Conservation (phyloP, 163 green algal genomes). For the Coccomyxa subellipsoidea region DNA sequence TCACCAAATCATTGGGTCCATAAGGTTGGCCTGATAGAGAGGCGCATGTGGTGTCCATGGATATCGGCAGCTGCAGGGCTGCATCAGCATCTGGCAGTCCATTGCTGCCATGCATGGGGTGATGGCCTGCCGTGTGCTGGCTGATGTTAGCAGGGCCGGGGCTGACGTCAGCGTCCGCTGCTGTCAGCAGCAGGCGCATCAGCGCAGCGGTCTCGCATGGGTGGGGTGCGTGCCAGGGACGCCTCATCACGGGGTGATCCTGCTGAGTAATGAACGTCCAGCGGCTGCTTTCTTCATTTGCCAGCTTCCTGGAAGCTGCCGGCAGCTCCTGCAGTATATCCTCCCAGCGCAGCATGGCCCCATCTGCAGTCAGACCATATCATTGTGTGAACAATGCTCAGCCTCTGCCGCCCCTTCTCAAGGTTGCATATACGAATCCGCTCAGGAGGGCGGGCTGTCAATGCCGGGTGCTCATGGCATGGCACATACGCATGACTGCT, state of each 20-base stretch:
- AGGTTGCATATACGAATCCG: too few species aligned
- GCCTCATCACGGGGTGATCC: not conserved
- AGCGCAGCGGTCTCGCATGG: not conserved
- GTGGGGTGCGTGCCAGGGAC: not conserved
- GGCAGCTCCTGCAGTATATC: not conserved
- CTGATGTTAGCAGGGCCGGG: not conserved
- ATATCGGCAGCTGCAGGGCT: too few species aligned
- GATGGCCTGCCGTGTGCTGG: not conserved
- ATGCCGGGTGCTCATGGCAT: too few species aligned
- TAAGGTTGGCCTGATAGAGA: too few species aligned
- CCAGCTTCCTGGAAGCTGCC: not conserved
- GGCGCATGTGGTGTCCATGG: too few species aligned
- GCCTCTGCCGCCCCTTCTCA: too few species aligned
- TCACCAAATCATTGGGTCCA: too few species aligned
- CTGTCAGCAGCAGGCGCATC: not conserved
- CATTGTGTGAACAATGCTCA: too few species aligned
- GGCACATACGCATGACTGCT: too few species aligned
- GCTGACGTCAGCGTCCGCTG: not conserved
- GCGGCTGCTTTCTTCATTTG: not conserved
- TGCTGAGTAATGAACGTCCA: constrained; percentile 6
- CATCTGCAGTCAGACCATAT: not conserved
- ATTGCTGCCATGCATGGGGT: not conserved
- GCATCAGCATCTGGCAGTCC: too few species aligned
- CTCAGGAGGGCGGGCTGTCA: too few species aligned
- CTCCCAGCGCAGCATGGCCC: not conserved